Evolutionary conservation across 2,329 filamentous ascomycete species (phyloP), one percentile per base, ranked within the genome.

Genomic region (Claviceps sp.): DNA sequence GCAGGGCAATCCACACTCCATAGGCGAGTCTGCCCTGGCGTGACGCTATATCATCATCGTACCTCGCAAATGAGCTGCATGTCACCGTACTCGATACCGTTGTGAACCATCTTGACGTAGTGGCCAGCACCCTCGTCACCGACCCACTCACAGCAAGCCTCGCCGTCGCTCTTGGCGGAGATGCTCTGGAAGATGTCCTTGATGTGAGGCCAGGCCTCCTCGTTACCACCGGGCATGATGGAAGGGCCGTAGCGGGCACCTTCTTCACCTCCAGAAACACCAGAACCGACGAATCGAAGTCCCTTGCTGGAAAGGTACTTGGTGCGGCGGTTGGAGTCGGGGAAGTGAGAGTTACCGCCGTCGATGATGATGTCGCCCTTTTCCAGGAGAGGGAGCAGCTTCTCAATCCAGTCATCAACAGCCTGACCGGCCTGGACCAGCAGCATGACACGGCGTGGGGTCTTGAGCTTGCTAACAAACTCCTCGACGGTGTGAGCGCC

Each of bases 51-150:
- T 22, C 30, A 38, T 26, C 37, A 26, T 54, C 81, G 63, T 75
- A 95, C 91, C 84, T 98, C 93, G 74, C 86, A 94, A 71, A 98
- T 98, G 67, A 98, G 81, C 80, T 98, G 93, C 93, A 98, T 98
- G 77, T 98, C 93, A 83, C 93, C 93, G 71, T 98, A 98, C 78
- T 98, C 93, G 65, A 98, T 98, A 81, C 93, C 93, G 76, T 98
- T 98, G 85, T 98, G 93, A 58, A 98, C 93, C 93, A 98, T 98
- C 87, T 98, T 98, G 79, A 98, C 91, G 80, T 96, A 98, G 84
- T 98, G 93, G 64, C 93, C 93, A 75, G 93, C 88, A 82, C 93
- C 93, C 73, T 97, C 89, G 75, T 97, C 93, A 77, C 93, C 93
- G 65, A 98, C 93, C 93, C 93, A 98, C 75, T 98, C 93, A 70